These are phyloP conservation scores for Globisporangium splendens DNA, from an alignment of 352 stramenopile genomes.

Conservation along the genomic window DNA sequence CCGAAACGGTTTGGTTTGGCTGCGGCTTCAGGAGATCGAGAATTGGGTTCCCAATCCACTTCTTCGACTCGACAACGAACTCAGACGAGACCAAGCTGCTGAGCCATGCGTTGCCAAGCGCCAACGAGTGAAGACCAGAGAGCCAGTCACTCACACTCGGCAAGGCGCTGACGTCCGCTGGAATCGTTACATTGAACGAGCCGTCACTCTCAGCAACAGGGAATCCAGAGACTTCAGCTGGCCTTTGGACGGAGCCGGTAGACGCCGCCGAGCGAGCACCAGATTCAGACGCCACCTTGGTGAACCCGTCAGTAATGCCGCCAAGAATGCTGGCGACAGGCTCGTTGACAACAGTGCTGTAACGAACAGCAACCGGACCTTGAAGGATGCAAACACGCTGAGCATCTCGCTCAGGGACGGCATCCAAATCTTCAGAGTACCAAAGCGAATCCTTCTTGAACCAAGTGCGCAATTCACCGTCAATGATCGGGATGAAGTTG, in stretches of 20 bases:
- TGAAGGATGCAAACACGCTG: constrained; percentile 85
- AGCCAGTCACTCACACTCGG: constrained; percentile 43
- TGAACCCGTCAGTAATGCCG: constrained; percentile 57
- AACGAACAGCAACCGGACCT: constrained; percentile 74
- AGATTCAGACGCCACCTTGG: constrained; percentile 33
- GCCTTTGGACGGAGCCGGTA: constrained; percentile 7
- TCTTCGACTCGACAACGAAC: constrained; percentile 45
- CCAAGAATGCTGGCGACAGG: constrained; percentile 76
- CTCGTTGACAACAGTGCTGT: constrained; percentile 72
- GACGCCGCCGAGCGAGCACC: constrained; percentile 9
- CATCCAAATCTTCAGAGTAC: constrained; percentile 88
- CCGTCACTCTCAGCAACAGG: constrained; percentile 11
- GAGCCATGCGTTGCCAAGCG: constrained; percentile 51
- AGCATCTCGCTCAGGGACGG: constrained; percentile 66
- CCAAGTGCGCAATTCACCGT: constrained; percentile 81
- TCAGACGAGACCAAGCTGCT: constrained; percentile 45
- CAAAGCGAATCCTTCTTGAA: constrained; percentile 91
- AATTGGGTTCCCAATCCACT: constrained; percentile 74
- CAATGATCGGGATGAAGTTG: constrained; percentile 83
- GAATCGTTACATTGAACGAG: constrained; percentile 28
- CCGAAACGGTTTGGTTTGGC: constrained; percentile 36
- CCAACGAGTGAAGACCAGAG: constrained; percentile 24
- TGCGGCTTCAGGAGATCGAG: constrained; percentile 46
- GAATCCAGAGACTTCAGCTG: constrained; percentile 20
- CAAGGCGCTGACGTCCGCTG: constrained; percentile 17